A percentile compares a stretch with the other conserved stretches of the same genome.
These are phyloP conservation scores for Diaporthe amygdali DNA, from an alignment of 2,329 filamentous ascomycete genomes.

Conservation along the genomic window DNA sequence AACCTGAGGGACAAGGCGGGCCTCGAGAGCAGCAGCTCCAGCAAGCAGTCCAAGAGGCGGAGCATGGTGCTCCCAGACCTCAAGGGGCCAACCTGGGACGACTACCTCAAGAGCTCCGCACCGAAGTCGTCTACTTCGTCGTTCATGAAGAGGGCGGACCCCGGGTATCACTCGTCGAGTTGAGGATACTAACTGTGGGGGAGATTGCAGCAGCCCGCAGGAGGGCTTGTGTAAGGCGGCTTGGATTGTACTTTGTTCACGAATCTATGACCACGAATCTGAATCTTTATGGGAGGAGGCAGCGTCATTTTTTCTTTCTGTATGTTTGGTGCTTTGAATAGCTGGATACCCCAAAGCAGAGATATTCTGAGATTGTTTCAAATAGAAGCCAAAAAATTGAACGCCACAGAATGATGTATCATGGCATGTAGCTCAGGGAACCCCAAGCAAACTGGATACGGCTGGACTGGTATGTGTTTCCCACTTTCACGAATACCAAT, in stretches of 20 bases:
- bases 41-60: conserved; percentile 23
- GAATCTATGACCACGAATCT: neutral
- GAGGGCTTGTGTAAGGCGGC: neutral
- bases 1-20: conserved; percentile 16
- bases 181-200: neutral
- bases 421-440: neutral
- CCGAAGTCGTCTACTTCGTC: conserved; percentile 16
- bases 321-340: conserved; percentile 8
- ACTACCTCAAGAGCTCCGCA: conserved; percentile 31
- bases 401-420: neutral
- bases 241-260: neutral
- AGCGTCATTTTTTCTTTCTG: neutral
- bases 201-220: too few relatives aligned
- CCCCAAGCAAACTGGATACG: neutral
- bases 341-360: conserved; percentile 10
- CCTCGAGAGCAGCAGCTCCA: conserved; percentile 8
- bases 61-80: conserved; percentile 28
- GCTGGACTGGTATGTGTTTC: neutral
- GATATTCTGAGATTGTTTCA: neutral
- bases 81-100: conserved; percentile 37
- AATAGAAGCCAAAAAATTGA: neutral
- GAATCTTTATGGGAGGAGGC: neutral
- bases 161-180: neutral
- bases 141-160: conserved; percentile 19
- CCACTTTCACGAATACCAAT: neutral